Evolutionary conservation across 1,284 basidiomycete genomes (phyloP), one percentile per base, ranked within the genome.

Genomic region (Pisolithus thermaeus): DNA sequence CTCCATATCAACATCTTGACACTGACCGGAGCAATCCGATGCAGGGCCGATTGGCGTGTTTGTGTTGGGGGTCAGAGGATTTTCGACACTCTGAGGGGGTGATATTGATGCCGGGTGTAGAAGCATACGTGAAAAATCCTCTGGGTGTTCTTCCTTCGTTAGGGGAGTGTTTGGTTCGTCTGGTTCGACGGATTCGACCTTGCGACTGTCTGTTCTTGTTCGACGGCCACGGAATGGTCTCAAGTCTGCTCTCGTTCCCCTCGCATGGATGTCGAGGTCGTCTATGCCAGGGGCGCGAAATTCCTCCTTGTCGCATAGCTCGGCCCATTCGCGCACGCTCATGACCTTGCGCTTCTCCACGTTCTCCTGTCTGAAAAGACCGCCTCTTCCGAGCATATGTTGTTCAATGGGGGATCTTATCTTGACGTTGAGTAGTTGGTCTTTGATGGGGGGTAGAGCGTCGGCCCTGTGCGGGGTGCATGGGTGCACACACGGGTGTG

Each of bases 381-480:
- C 94, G 7, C 82, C 81, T 39, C 81, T 77, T 9, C 95, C 95
- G 42, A 87, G 71, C 84, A 97, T 92, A 65, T 87, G 83, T 67
- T 97, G 95, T 66, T 94, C 91, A 57, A 97, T 97, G 1, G 94
- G 92, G 23, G 80, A 80, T 68, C 82, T 84, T 56, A 97, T 86
- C 69, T 82, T 84, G 56, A 96, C 82, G 9, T 76, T 63, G n/a
- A 76, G 73, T 22, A 97, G 75, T 54, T 85, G 81, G 25, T 80
- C 73, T 22, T 78, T 77, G 46, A 92, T 71, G 11, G 85, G 69
- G 14, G 91, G 88, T 20, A 96, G 72, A 2, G 82, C 69, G 49
- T 84, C 79, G 30, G 78, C 79, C 90, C 90, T 91, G 61, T n/a
- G n/a, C 12, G 11, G 40, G 53, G 56, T 28, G 46, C n/a, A 44